phyloP scores from a whole-genome alignment of 2,329 filamentous ascomycete genomes.

The Lecanicillium sp. region DNA sequence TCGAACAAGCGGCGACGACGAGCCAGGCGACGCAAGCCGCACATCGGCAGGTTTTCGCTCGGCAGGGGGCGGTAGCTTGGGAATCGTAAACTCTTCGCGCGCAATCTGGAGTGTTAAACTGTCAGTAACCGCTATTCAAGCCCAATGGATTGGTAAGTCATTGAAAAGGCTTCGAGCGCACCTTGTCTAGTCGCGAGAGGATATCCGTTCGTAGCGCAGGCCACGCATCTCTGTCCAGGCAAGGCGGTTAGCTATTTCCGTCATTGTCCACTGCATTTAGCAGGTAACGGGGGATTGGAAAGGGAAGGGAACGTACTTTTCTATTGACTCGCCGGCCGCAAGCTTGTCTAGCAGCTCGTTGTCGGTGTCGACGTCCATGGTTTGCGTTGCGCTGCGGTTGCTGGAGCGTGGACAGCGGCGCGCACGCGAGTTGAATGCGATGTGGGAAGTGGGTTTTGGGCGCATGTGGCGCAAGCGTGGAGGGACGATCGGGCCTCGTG shows the following conservation, averaged over 20 bases:
- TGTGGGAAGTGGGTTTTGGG: not conserved
- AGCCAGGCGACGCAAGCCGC: constrained; percentile 35
- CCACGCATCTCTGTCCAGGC: constrained; percentile 54
- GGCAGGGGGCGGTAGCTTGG: constrained; percentile 42
- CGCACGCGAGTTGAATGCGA: not conserved
- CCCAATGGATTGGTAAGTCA: constrained; percentile 30
- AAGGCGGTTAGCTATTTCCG: constrained; percentile 10
- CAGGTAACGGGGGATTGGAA: too few relatives aligned
- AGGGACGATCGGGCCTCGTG: not conserved
- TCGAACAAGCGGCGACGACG: constrained; percentile 34
- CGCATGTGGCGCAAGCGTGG: not conserved
- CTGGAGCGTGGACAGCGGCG: not conserved
- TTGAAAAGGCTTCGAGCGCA: constrained; percentile 16
- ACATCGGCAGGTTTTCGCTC: constrained; percentile 28
- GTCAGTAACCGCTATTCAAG: not conserved
- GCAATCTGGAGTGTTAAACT: constrained; percentile 51
- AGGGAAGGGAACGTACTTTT: constrained; percentile 37
- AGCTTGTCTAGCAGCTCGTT: constrained; percentile 39
- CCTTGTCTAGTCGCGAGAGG: constrained; percentile 59
- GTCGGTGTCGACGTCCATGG: constrained; percentile 49
- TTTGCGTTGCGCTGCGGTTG: constrained; percentile 16
- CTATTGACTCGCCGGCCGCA: constrained; percentile 43
- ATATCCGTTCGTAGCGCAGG: constrained; percentile 56
- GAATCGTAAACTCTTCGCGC: constrained; percentile 66
- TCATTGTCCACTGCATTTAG: too few relatives aligned